phyloP scores from a whole-genome alignment of 2,329 filamentous ascomycete species.

The Epichloe sylvatica region DNA sequence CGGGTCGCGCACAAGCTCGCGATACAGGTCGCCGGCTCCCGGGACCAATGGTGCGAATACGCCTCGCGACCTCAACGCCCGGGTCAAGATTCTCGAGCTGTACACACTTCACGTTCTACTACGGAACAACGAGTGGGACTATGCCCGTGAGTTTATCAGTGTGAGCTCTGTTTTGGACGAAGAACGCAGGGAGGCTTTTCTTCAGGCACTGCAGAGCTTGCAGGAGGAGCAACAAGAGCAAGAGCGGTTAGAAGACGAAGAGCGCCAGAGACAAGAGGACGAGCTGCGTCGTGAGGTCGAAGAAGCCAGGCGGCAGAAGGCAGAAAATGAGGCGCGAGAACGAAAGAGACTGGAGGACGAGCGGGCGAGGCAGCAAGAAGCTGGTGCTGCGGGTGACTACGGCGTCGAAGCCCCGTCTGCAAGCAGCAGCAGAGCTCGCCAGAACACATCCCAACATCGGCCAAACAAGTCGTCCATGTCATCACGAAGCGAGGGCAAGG shows the following conservation, averaged over 20 bases:
- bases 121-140: constrained; percentile 90
- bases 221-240: constrained; percentile 70
- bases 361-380: constrained; percentile 31
- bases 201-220: constrained; percentile 70
- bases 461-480: constrained; percentile 13
- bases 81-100: constrained; percentile 85
- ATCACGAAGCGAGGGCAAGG: constrained; percentile 17
- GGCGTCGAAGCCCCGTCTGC: constrained; percentile 44
- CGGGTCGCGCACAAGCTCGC: constrained; percentile 21
- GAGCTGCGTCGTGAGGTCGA: constrained; percentile 42
- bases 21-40: constrained; percentile 32
- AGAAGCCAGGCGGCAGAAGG: constrained; percentile 38
- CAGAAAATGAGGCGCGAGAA: constrained; percentile 46
- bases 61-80: constrained; percentile 67
- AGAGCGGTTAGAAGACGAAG: constrained; percentile 51
- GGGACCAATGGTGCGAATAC: constrained; percentile 58
- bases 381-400: constrained; percentile 53
- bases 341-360: constrained; percentile 40
- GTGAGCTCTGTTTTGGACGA: constrained; percentile 81
- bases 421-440: constrained; percentile 21
- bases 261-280: constrained; percentile 41
- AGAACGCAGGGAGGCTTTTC: constrained; percentile 75
- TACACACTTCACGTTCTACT: constrained; percentile 93
- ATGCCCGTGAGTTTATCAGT: constrained; percentile 79
- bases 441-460: constrained; percentile 14